phyloP scores from a whole-genome alignment of 208 protist species.

The Acanthamoeba sp. region DNA sequence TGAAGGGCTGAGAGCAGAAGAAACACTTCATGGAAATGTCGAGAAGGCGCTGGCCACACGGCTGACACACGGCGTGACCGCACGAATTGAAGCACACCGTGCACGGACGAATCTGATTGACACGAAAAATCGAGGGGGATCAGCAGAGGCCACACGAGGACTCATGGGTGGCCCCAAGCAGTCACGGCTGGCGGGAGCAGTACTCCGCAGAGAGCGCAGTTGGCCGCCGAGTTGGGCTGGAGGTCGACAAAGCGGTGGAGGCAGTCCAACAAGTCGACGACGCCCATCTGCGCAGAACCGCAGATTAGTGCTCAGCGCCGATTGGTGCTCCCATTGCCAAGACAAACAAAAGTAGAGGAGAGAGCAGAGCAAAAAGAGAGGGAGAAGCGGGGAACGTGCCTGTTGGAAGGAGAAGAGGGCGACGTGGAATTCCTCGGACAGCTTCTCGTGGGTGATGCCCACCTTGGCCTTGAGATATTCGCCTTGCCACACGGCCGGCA shows the following conservation, averaged over 20 bases:
- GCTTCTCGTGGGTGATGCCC: constrained; percentile 10
- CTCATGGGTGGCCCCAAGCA: not conserved
- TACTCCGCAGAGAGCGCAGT: constrained; percentile 9
- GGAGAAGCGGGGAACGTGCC: not conserved
- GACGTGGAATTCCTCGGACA: constrained; percentile 22
- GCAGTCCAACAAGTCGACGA: not conserved
- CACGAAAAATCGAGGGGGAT: not conserved
- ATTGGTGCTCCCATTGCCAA: too few relatives aligned
- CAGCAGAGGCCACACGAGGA: not conserved
- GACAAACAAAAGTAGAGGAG: too few relatives aligned
- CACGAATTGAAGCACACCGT: constrained; percentile 47
- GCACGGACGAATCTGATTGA: not conserved
- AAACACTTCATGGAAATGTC: constrained; percentile 37
- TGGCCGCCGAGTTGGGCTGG: not conserved
- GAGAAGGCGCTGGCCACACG: not conserved
- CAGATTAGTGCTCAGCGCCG: too few relatives aligned
- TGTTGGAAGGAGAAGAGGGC: constrained; percentile 23
- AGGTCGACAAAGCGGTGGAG: not conserved
- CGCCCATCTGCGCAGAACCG: not conserved
- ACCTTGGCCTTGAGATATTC: constrained; percentile 24
- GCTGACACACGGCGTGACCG: constrained; percentile 30
- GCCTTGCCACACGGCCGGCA: not conserved
- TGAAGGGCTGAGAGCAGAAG: constrained; percentile 23
- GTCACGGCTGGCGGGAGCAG: not conserved
- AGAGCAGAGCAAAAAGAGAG: too few relatives aligned